phyloP scores from a whole-genome alignment of 345 rosid species.

The Reutealis trisperma region DNA sequence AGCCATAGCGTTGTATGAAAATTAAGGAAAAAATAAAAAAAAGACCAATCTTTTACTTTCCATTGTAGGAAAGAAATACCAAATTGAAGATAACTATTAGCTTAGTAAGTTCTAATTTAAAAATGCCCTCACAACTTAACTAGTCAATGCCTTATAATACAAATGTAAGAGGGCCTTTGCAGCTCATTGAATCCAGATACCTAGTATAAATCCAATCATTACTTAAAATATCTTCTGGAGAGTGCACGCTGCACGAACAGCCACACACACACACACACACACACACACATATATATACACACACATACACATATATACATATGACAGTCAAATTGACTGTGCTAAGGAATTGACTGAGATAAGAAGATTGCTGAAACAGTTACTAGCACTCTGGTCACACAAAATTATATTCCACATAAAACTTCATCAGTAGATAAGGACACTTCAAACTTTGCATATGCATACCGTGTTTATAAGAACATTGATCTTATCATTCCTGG shows the following conservation, averaged over 20 bases:
- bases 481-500: constrained; percentile 65
- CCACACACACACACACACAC: background rate
- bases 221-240: background rate
- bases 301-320: background rate
- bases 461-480: constrained; percentile 77
- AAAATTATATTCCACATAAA: background rate
- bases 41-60: background rate
- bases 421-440: background rate
- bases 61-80: background rate
- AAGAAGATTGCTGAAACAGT: background rate
- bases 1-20: background rate
- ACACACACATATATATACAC: background rate
- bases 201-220: background rate
- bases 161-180: background rate
- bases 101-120: background rate
- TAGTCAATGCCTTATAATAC: background rate
- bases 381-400: background rate
- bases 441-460: background rate
- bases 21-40: background rate
- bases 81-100: background rate
- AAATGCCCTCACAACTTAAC: background rate
- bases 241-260: too few relatives aligned
- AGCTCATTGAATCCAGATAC: background rate
- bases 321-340: background rate
- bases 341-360: background rate